Evolutionary conservation across 306 rosid species (phyloP).

Genomic region (Malus fusca): DNA sequence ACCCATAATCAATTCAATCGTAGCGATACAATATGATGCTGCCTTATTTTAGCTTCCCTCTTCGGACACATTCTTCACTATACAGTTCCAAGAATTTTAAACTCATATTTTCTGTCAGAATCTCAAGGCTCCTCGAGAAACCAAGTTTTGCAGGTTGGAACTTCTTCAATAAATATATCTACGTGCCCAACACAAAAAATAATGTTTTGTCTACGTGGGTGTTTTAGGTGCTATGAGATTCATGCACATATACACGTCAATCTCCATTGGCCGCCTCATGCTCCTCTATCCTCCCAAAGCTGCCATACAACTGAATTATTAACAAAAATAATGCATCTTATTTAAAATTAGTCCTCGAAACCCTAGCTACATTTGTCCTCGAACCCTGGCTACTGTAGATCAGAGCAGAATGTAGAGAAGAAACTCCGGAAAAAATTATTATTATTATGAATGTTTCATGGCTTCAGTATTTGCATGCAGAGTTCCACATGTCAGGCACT

Average conservation of each 20-base stretch:
- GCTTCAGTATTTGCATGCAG: not conserved
- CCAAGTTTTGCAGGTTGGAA: not conserved
- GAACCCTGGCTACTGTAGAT: not conserved
- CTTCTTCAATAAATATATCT: conserved; percentile 9
- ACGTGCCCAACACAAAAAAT: conserved; percentile 20
- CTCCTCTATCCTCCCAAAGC: conserved; percentile 7
- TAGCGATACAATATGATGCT: not conserved
- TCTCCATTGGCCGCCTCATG: not conserved
- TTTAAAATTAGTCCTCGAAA: not conserved
- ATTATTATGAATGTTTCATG: not conserved
- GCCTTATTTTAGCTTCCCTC: not conserved
- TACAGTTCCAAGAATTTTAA: not conserved
- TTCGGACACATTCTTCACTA: not conserved
- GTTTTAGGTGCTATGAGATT: conserved; percentile 27
- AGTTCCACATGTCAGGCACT: conserved; percentile 22
- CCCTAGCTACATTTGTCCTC: not conserved
- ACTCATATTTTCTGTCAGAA: conserved; percentile 11
- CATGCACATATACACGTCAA: conserved; percentile 58
- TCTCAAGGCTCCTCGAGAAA: conserved; percentile 23
- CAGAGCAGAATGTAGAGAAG: not conserved
- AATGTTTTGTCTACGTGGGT: conserved; percentile 28
- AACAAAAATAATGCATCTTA: not conserved
- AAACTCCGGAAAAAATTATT: not conserved
- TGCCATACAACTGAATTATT: not conserved
- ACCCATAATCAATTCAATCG: not conserved